Percentiles rank a stretch among this genome's conserved stretches.
These are phyloP conservation scores for Aspergillus asperescens DNA, from an alignment of 495 filamentous ascomycete species.

Conservation along the genomic window DNA sequence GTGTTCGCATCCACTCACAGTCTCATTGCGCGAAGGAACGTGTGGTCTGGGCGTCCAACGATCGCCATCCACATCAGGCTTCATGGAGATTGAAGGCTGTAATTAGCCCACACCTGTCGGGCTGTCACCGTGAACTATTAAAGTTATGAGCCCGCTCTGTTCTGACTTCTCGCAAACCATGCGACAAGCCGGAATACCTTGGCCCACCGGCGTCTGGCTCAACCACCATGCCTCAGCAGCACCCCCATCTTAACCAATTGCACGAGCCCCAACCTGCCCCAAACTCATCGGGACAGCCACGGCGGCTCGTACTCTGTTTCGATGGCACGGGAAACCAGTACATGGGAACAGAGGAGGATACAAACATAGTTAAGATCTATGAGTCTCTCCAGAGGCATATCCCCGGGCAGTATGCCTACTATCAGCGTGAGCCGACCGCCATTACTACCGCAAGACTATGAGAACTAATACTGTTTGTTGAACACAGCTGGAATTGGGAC, in stretches of 20 bases:
- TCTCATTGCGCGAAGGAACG: slow-evolving; percentile 5
- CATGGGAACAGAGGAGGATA: slow-evolving; percentile 12
- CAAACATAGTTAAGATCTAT: slow-evolving; percentile 18
- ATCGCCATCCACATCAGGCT: slow-evolving; percentile 2
- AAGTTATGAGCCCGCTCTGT: neutral
- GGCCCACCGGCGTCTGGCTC: neutral
- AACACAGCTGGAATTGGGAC: slow-evolving; percentile 16
- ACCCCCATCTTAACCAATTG: neutral
- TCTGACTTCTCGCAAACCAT: neutral
- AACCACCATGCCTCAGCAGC: neutral
- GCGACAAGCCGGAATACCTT: neutral
- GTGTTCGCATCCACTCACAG: neutral
- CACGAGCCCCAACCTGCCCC: neutral
- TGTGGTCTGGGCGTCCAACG: slow-evolving; percentile 4
- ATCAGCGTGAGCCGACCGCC: slow-evolving; percentile 10
- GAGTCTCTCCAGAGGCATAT: slow-evolving; percentile 12
- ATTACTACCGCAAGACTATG: neutral
- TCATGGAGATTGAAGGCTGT: neutral
- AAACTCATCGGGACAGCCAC: slow-evolving; percentile 1
- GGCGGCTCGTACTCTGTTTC: slow-evolving; percentile 15
- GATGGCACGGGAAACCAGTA: slow-evolving; percentile 20
- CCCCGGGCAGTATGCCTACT: slow-evolving; percentile 11
- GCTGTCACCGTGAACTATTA: neutral
- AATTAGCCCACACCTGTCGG: neutral
- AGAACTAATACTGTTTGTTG: neutral